Evolutionary conservation across 2,329 filamentous ascomycete species (phyloP).

Genomic region (Lachnellula arida): DNA sequence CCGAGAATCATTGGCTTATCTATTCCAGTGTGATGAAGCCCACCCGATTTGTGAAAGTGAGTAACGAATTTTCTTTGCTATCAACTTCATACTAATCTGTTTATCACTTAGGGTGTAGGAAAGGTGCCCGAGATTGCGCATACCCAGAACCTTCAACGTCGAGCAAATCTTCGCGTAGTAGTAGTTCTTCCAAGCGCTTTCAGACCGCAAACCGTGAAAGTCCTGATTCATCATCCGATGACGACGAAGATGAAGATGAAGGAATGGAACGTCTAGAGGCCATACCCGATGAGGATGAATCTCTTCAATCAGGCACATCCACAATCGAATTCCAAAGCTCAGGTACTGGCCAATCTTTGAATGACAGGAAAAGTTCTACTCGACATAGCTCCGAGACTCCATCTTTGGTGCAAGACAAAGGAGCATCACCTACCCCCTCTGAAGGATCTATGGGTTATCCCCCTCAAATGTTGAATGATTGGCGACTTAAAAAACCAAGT

Average conservation of each 20-base stretch:
- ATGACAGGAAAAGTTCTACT: constrained; percentile 33
- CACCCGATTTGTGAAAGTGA: constrained; percentile 80
- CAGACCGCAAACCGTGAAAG: constrained; percentile 28
- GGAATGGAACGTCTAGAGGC: constrained; percentile 45
- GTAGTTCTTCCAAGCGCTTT: constrained; percentile 33
- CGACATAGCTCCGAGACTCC: constrained; percentile 50
- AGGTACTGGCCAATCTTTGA: constrained; percentile 38
- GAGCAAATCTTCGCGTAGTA: constrained; percentile 21
- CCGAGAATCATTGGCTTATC: constrained; percentile 22
- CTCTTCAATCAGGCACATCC: constrained; percentile 14
- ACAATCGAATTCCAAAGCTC: constrained; percentile 32
- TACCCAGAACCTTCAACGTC: constrained; percentile 68
- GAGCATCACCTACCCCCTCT: constrained; percentile 48
- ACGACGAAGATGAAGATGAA: constrained; percentile 43
- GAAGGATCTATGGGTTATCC: constrained; percentile 31
- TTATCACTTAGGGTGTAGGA: constrained; percentile 66
- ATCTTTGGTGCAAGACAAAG: constrained; percentile 47
- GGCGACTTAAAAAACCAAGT: constrained; percentile 16
- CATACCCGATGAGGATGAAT: constrained; percentile 52
- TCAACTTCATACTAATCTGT: constrained; percentile 21
- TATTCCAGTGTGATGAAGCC: constrained; percentile 77
- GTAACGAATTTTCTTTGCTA: constrained; percentile 18
- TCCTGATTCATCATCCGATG: constrained; percentile 50
- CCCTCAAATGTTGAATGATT: constrained; percentile 8
- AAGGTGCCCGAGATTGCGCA: constrained; percentile 83